phyloP scores from a whole-genome alignment of 2,329 filamentous ascomycete genomes.

The Ceratocystiopsis sp. region DNA sequence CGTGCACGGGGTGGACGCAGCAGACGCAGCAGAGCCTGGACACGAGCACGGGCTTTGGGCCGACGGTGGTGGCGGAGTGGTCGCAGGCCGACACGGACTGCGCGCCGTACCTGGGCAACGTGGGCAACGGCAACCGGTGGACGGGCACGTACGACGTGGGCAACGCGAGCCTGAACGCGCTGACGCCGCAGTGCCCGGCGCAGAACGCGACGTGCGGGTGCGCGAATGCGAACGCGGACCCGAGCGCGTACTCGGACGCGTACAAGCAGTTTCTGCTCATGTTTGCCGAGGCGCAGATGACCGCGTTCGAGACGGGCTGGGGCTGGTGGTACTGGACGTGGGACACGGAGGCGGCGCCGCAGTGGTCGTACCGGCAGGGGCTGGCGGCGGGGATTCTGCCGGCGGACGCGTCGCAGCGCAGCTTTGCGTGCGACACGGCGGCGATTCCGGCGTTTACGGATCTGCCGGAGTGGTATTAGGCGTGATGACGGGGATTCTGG shows the following conservation, averaged over 20 bases:
- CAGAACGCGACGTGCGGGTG: slow-evolving; percentile 53
- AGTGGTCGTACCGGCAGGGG: slow-evolving; percentile 86
- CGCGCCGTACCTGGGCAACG: slow-evolving; percentile 71
- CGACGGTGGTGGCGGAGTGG: slow-evolving; percentile 93
- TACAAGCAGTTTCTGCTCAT: slow-evolving; percentile 79
- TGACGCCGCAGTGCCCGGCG: slow-evolving; percentile 59
- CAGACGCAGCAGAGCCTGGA: slow-evolving; percentile 61
- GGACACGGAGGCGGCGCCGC: slow-evolving; percentile 55
- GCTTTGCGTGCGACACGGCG: slow-evolving; percentile 46
- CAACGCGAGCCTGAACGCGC: slow-evolving; percentile 40
- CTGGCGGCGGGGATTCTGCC: slow-evolving; percentile 67
- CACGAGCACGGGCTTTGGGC: slow-evolving; percentile 66
- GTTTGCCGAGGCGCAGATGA: slow-evolving; percentile 94
- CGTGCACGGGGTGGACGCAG: slow-evolving; percentile 71
- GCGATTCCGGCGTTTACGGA: slow-evolving; percentile 36
- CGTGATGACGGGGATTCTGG: too few relatives aligned
- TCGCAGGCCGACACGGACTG: slow-evolving; percentile 96
- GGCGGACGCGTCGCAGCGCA: slow-evolving; percentile 48
- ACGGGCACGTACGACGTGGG: slow-evolving; percentile 67
- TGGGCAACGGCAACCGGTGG: slow-evolving; percentile 79
- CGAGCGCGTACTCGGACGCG: slow-evolving; percentile 43
- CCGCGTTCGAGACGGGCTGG: slow-evolving; percentile 79
- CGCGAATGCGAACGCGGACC: slow-evolving; percentile 55
- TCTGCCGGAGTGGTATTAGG: slow-evolving; percentile 33
- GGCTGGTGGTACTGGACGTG: slow-evolving; percentile 99